Evolutionary conservation across 495 filamentous ascomycete species (phyloP), one percentile per base, ranked within the genome.

Genomic region (Stereocaulon alpinum): DNA sequence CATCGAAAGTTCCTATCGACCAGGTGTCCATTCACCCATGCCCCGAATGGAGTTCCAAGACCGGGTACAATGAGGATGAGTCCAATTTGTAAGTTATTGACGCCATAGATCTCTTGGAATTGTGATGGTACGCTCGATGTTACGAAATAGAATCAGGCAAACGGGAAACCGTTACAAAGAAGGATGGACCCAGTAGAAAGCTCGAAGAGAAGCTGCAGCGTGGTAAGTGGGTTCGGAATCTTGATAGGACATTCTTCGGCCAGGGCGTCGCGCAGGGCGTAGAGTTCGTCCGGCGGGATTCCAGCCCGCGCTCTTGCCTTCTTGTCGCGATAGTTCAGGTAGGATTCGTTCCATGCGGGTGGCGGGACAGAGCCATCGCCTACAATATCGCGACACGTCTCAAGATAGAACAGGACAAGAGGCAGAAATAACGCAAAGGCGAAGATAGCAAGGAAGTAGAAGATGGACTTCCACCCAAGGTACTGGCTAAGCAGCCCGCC

Each of bases 301-400:
- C n/a, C n/a, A n/a, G n/a, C n/a, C n/a, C n/a, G n/a, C n/a, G n/a
- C n/a, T n/a, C n/a, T n/a, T n/a, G n/a, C n/a, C n/a, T n/a, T n/a
- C n/a, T 15, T 53, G 29, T 14, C n/a, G 32, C 24, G 32, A 42
- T 22, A 53, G 20, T 29, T 17, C 47, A 53, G 41, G 10, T 6
- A 59, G 37, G 45, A 17, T 47, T 45, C 41, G 22, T 48, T 50
- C 6, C 58, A 17, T 6, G 55, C 41, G 32, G 30, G 44, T 22
- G 53, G 44, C 18, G 17, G 56, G 15, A 63, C 52, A 0, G 17
- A 45, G 18, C 87, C 87, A 68, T 89, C 85, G 0, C 84, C 86
- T 0, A 90, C 87, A 4, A 91, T 78, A 15, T 80, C 83, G 9
- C 87, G 75, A 56, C 77, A 79, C 6, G 86, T 90, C 69, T 89